phyloP scores from a whole-genome alignment of 768 basidiomycete genomes.

The Collybia nuda region DNA sequence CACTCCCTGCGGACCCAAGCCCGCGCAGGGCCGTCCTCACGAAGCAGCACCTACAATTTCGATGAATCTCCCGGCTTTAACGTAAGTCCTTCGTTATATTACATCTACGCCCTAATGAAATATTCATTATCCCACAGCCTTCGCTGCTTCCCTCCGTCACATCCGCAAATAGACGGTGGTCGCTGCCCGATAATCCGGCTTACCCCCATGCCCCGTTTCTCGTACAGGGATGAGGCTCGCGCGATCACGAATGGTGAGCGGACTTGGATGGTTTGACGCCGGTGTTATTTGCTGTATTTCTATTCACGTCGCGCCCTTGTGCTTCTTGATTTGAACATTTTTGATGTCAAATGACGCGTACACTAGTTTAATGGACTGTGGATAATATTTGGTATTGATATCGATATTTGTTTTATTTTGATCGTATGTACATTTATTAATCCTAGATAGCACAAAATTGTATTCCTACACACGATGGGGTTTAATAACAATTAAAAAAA shows the following conservation, averaged over 20 bases:
- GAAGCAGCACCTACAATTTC: conserved; percentile 6
- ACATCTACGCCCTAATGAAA: neutral
- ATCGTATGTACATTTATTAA: no score
- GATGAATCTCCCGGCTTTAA: conserved; percentile 7
- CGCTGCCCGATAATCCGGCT: conserved; percentile 23
- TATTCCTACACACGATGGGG: no score
- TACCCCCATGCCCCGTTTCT: conserved; percentile 29
- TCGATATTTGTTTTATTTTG: no score
- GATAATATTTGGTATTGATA: no score
- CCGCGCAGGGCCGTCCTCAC: conserved; percentile 1
- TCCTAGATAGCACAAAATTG: no score
- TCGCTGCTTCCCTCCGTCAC: conserved; percentile 27
- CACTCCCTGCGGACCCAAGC: neutral
- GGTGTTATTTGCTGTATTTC: neutral
- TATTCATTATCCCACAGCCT: neutral
- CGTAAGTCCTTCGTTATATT: conserved; percentile 2
- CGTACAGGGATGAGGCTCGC: conserved; percentile 9
- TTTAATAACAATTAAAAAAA: no score
- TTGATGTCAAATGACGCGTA: no score
- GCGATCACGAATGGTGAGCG: no score
- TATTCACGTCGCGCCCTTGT: no score
- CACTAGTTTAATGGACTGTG: no score
- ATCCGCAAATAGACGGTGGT: conserved; percentile 33
- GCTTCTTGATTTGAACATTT: no score
- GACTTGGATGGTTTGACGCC: no score